Evolutionary conservation across 164 flowering plant species (phyloP).

Genomic region (Stephania cephalantha): DNA sequence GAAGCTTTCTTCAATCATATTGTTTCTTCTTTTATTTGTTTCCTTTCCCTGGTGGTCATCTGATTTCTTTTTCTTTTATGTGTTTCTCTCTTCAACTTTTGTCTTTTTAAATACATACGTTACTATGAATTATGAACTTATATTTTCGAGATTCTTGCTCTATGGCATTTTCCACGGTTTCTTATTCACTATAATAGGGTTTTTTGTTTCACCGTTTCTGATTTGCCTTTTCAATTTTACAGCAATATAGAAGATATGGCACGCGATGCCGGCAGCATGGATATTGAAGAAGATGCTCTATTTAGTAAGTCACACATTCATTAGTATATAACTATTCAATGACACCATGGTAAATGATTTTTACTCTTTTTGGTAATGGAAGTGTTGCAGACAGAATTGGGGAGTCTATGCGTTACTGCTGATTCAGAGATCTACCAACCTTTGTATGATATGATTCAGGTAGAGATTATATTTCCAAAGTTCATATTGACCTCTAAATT

Average conservation of each 20-base stretch:
- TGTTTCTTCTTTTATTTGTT: not conserved
- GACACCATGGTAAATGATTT: conserved; percentile 2
- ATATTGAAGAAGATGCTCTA: conserved; percentile 72
- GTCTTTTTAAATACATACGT: not conserved
- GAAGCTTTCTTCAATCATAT: not conserved
- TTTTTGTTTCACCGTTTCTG: not conserved
- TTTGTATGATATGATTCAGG: conserved; percentile 73
- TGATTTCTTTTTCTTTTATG: not conserved
- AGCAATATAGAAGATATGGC: conserved; percentile 96
- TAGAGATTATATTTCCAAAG: conserved; percentile 14
- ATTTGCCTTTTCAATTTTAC: conserved; percentile 16
- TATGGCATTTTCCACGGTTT: not conserved
- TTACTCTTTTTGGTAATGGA: conserved; percentile 22
- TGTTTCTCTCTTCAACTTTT: no score
- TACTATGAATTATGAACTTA: not conserved
- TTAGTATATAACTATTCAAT: not conserved
- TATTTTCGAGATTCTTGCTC: not conserved
- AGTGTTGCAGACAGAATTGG: conserved; percentile 76
- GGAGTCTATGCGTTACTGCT: conserved; percentile 40
- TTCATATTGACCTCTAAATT: not conserved
- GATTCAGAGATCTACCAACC: conserved; percentile 60
- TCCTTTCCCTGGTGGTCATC: not conserved
- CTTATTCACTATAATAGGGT: not conserved
- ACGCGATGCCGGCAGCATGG: conserved; percentile 89
- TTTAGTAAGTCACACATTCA: conserved; percentile 42